Evolutionary conservation across 192 early-diverging fungal species (phyloP).

Genomic region (Endogone sp.): DNA sequence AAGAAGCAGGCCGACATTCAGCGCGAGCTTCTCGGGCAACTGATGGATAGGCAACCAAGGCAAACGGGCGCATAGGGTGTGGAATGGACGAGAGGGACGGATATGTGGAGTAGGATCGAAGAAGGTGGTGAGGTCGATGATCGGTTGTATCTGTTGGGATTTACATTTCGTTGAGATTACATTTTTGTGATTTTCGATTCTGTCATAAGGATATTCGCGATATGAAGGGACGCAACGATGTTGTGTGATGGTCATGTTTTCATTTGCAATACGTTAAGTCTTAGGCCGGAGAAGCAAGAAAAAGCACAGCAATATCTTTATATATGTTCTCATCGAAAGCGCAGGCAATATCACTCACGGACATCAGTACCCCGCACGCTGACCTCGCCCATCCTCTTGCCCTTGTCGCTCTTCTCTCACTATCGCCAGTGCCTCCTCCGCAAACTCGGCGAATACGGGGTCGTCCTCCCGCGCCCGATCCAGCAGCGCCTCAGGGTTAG

Average conservation of each 20-base stretch:
- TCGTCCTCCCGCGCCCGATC: conserved; percentile 11
- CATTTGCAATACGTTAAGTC: no score
- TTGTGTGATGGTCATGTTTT: no score
- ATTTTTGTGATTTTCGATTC: not conserved
- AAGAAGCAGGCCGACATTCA: conserved; percentile 76
- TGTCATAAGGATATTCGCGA: no score
- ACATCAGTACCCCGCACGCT: not conserved
- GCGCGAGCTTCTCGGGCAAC: conserved; percentile 70
- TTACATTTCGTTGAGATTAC: conserved; percentile 1
- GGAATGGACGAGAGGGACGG: not conserved
- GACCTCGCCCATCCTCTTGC: not conserved
- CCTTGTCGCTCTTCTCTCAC: not conserved
- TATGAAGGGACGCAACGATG: no score
- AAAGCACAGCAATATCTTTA: no score
- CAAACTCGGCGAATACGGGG: conserved; percentile 2
- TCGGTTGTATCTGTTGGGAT: not conserved
- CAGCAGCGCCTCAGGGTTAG: conserved; percentile 13
- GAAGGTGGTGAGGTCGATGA: not conserved
- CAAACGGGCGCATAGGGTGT: not conserved
- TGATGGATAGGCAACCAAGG: conserved; percentile 45
- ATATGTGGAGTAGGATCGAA: not conserved
- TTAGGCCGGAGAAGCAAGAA: no score
- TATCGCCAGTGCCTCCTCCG: conserved; percentile 1
- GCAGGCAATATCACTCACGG: no score
- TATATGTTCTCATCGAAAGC: no score